Conservation (phyloP, 129 eudicot species). For the Artemisia annua region DNA sequence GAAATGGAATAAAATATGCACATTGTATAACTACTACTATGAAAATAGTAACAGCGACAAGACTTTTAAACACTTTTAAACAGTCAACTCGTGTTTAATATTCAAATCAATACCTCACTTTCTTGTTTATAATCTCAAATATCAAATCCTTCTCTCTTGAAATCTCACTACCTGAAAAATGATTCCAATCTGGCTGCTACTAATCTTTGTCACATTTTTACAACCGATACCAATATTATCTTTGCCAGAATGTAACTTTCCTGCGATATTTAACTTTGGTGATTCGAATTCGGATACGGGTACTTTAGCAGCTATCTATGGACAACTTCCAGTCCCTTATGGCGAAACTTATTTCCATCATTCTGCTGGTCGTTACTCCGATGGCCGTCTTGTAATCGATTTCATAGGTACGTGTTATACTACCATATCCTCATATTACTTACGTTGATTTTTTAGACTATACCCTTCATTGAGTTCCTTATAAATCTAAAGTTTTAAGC, state of each 20-base stretch:
- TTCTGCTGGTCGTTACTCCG: conserved; percentile 43
- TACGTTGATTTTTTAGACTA: no score
- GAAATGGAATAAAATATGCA: no score
- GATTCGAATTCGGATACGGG: conserved; percentile 67
- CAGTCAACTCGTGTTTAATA: no score
- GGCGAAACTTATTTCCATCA: conserved; percentile 46
- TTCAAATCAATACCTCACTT: no score
- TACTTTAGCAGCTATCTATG: conserved; percentile 39
- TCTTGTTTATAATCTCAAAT: no score
- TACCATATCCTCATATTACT: no score
- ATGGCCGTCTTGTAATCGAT: conserved; percentile 49
- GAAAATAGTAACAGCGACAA: no score
- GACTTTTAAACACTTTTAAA: no score
- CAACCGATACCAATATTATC: conserved; percentile 20
- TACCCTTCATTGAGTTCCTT: no score
- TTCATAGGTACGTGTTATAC: conserved; percentile 30
- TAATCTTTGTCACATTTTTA: conserved; percentile 22
- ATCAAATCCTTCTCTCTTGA: neutral
- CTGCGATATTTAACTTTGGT: conserved; percentile 55
- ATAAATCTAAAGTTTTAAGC: no score
- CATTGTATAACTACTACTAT: no score
- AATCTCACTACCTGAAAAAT: conserved; percentile 18
- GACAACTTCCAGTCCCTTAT: conserved; percentile 37
- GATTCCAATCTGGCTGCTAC: neutral
- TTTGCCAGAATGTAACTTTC: conserved; percentile 31